A percentile compares a stretch with the other conserved stretches of the same genome.
Conservation (phyloP, 1,284 basidiomycete species). For the Fistulinella staudtii region DNA sequence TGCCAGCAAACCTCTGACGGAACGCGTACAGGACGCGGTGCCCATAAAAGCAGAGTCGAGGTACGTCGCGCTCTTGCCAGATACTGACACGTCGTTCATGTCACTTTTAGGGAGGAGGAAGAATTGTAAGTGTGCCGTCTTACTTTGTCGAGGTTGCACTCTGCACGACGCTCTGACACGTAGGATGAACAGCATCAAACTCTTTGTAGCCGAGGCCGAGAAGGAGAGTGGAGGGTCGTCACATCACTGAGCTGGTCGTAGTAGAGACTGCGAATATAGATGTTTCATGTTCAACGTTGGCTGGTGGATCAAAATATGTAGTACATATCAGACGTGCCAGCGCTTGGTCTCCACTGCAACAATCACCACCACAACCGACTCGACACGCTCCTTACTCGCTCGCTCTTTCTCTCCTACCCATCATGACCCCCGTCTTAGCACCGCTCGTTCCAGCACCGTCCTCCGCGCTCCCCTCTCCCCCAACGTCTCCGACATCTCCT, state of each 20-base stretch:
- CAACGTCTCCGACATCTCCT: constrained; percentile 19
- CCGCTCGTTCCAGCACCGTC: background rate
- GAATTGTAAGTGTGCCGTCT: constrained; percentile 54
- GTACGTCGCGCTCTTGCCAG: constrained; percentile 38
- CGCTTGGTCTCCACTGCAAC: background rate
- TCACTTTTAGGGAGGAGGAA: constrained; percentile 55
- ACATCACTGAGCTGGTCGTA: constrained; percentile 24
- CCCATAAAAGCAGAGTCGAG: constrained; percentile 61
- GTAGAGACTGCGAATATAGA: constrained; percentile 9
- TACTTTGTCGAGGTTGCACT: constrained; percentile 15
- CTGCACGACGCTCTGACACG: constrained; percentile 36
- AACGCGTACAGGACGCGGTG: constrained; percentile 57
- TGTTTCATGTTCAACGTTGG: background rate
- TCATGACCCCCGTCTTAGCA: background rate
- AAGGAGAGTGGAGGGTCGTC: constrained; percentile 48
- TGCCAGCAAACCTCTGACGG: constrained; percentile 40
- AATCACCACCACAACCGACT: background rate
- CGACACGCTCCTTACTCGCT: background rate
- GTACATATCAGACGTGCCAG: background rate
- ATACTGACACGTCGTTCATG: constrained; percentile 5
- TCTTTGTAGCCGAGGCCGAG: constrained; percentile 76
- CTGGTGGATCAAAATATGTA: background rate
- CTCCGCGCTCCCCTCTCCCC: constrained; percentile 16
- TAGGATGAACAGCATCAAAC: constrained; percentile 63
- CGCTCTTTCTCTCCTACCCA: background rate